Base-by-base conservation (phyloP, 1,284 basidiomycete species). In the Leccinum variabile region DNA sequence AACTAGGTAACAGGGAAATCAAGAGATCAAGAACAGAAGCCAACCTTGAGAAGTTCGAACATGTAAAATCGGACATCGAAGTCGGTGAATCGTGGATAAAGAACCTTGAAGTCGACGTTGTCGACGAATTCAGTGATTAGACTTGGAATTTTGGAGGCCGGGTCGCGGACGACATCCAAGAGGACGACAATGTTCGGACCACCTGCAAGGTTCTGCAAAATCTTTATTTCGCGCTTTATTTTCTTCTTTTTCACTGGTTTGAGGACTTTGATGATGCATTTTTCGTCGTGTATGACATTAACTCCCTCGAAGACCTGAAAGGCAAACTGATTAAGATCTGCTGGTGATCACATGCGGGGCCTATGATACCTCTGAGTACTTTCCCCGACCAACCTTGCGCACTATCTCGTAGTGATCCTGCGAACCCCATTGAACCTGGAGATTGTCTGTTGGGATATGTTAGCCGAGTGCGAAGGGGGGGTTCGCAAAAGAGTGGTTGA, bases 201-300 rank as follows among this genome's bases (percentile, higher is more conserved):
- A 32, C 97, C 96, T 0, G 95, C 94, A 25, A 98, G 83, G 77
- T 98, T 98, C 78, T 97, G 95, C 44, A 99, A 79, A 70, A 99
- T 98, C 83, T 99, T 98, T 79, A 99, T 98, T 81, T 99, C 97
- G 66, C 97, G 87, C 83, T 98, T 98, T 80, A 99, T 98, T 83
- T 99, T 99, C 87, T 98, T 98, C 87, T 98, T 98, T 85, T 99
- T 98, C 57, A 99, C 97, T 1, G 97, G 97, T 79, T 99, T 99
- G 67, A 99, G 83, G 57, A 98, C 96, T 78, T 99, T 98, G 82
- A 98, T 95, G 77, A 98, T 96, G 78, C 96, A 97, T 79, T 97
- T 96, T 76, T 96, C 92, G 72, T 92, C 92, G 65, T 91, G 92
- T 37, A 92, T 88, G 62, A 98, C 88, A 78, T 98, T 96, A 72